Evolutionary conservation across 305 asterid species (phyloP), one percentile per base, ranked within the genome.

Genomic region (Andrographis paniculata): DNA sequence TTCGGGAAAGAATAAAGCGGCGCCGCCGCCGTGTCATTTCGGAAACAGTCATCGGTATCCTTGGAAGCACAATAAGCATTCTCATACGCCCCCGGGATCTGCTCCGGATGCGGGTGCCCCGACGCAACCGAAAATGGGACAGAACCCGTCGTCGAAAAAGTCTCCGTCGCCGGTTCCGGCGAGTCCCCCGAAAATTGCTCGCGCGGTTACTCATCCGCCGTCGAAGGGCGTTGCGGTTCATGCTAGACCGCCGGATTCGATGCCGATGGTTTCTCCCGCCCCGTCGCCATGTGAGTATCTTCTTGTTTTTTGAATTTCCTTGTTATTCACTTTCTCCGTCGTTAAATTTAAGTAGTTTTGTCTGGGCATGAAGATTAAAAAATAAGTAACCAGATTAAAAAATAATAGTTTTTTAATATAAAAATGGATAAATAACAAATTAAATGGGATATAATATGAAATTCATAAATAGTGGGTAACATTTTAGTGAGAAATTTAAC

Each of bases 201-300:
- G 68, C 54, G 69, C 79, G n/a, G n/a, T n/a, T 70, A 77, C 53
- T 50, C 60, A 62, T 50, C 80, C 17, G 5, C 78, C 95, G 39
- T 92, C 95, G 35, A 60, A 82, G 22, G 68, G 17, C 58, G 56
- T 70, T 44, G 77, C 33, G 43, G 23, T 48, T 52, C 69, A 49
- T 52, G 80, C 72, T 41, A 63, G 72, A 57, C 82, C 76, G n/a
- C 79, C 74, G 17, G 68, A 71, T 54, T 51, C 51, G 19, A 42
- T 67, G 64, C 61, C 73, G 55, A 58, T 73, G 6, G 58, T 50
- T 60, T 68, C 88, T 45, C 76, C 78, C 21, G 63, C 70, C 12
- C 63, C 67, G 20, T 75, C 84, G 55, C 68, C 89, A 74, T 74
- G 94, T 82, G 55, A 79, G 95, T 74, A 64, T 30, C 52, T 44